Base-by-base conservation (phyloP, 441 rosid species). In the Gossypium lobatum region DNA sequence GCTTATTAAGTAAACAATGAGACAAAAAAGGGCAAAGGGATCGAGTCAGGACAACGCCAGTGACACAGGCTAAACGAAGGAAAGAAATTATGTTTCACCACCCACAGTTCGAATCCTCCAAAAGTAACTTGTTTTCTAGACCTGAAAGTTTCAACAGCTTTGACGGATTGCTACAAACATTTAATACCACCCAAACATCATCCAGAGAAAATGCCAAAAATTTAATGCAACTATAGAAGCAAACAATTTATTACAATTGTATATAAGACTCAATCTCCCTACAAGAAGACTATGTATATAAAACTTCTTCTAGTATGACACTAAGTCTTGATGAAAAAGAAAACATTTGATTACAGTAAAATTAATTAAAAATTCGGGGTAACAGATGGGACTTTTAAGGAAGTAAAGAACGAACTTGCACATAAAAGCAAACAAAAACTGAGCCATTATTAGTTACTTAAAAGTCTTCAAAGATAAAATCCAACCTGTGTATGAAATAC, bases 401-500 rank as follows among this genome's bases (percentile, higher is more conserved):
- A 64, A 20, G 53, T 64, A 55, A 8, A 42, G 21, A 64, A 64
- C 53, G 21, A 64, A 42, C 31, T 42, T 20, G 53, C n/a, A 37
- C 4, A 2, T 64, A 70, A 9, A 64, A 71, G 21, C n/a, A 53
- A 55, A 42, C 42, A 71, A 58, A 71, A 53, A 25, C 14, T 64
- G 52, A 20, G 59, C 39, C 31, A 55, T 54, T 20, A 17, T 7
- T 31, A 73, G 25, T 4, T 20, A 45, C 55, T 20, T 63, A 34
- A 48, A 72, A 25, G 57, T 57, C 17, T 54, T 17, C 39, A 61
- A 60, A 74, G 17, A 42, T 73, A 52, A 68, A 74, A 50, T 28
- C 76, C 66, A 57, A 88, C 95, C 89, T 67, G 73, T 76, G 39
- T 16, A 78, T 0, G 81, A 53, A 67, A 85, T 68, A 70, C 80